These are phyloP conservation scores for Crithidia acanthocephali DNA, from an alignment of 208 protist species.

Conservation along the genomic window DNA sequence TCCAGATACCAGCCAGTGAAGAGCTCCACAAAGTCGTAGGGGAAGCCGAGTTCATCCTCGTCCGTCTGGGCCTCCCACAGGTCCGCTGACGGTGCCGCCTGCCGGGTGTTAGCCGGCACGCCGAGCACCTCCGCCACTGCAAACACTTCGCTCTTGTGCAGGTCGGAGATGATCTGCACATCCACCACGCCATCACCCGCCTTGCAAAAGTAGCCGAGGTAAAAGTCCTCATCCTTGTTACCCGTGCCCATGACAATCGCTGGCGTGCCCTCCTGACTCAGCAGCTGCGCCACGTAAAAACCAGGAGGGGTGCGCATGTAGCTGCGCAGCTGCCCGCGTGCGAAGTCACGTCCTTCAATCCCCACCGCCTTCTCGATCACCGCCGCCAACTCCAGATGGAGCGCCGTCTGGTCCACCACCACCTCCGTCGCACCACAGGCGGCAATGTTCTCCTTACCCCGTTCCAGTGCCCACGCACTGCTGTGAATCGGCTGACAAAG, in stretches of 20 bases:
- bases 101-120: constrained; percentile 84
- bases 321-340: constrained; percentile 92
- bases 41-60: constrained; percentile 96
- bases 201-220: constrained; percentile 97
- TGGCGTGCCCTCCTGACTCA: constrained; percentile 83
- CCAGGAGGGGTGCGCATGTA: constrained; percentile 95
- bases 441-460: constrained; percentile 85
- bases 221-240: constrained; percentile 97
- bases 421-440: constrained; percentile 84
- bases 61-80: constrained; percentile 97
- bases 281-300: constrained; percentile 96
- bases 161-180: constrained; percentile 95
- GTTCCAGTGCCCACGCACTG: constrained; percentile 85
- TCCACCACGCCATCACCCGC: constrained; percentile 97
- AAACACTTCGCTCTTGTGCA: constrained; percentile 97
- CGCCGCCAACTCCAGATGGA: constrained; percentile 78
- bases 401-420: constrained; percentile 92
- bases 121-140: constrained; percentile 76
- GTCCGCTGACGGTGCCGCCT: constrained; percentile 93
- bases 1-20: constrained; percentile 89
- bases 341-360: constrained; percentile 87
- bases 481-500: constrained; percentile 96
- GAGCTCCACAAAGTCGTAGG: constrained; percentile 97
- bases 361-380: constrained; percentile 72
- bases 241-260: constrained; percentile 96